Conservation (phyloP, 2,329 filamentous ascomycete species). For the Pyricularia sp. region DNA sequence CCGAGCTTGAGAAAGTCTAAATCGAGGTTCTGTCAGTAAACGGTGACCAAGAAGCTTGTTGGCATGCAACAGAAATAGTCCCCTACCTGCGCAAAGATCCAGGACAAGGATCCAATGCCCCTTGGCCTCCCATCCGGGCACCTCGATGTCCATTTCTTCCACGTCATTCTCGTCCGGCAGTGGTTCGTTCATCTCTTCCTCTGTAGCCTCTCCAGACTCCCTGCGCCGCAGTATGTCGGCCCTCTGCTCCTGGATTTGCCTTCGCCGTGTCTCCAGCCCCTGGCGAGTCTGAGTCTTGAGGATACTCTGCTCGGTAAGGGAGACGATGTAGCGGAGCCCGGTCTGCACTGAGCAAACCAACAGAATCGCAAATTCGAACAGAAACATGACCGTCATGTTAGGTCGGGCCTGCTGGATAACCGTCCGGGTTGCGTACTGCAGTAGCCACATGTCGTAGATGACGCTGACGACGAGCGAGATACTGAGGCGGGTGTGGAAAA, state of each 20-base stretch:
- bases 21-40: constrained; percentile 6
- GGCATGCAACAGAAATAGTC: not conserved
- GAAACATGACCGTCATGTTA: constrained; percentile 99
- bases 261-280: constrained; percentile 58
- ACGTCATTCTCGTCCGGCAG: constrained; percentile 57
- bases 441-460: constrained; percentile 68
- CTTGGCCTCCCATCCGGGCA: constrained; percentile 94
- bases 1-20: constrained; percentile 82
- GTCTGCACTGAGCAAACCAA: constrained; percentile 74
- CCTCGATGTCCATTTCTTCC: constrained; percentile 89
- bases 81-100: constrained; percentile 69
- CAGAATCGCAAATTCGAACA: constrained; percentile 92
- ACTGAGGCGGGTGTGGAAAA: constrained; percentile 79
- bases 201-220: constrained; percentile 32
- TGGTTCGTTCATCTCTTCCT: constrained; percentile 36
- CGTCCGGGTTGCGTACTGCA: constrained; percentile 70
- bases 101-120: constrained; percentile 85
- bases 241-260: constrained; percentile 54
- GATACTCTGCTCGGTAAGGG: constrained; percentile 67
- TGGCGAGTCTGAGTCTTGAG: constrained; percentile 63
- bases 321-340: constrained; percentile 66
- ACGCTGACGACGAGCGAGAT: constrained; percentile 72
- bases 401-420: constrained; percentile 84
- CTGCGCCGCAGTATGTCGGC: constrained; percentile 41
- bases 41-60: not conserved